These are phyloP conservation scores for Colletotrichum noveboracense DNA, from an alignment of 2,329 filamentous ascomycete species.

Conservation along the genomic window DNA sequence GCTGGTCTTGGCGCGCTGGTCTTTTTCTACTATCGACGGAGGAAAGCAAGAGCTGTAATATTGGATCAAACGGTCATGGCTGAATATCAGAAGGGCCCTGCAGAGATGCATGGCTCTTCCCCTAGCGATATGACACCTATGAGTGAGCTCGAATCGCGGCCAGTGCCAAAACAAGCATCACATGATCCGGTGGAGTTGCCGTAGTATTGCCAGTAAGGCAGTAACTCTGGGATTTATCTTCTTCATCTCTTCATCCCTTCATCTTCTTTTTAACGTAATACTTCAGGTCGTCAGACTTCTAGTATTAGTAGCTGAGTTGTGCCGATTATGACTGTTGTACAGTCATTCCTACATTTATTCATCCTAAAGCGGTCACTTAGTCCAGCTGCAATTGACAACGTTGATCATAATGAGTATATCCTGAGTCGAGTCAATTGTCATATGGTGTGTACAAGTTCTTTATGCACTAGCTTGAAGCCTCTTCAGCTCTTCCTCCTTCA, in stretches of 20 bases:
- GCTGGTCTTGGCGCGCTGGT: not conserved
- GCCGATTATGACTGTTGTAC: not conserved
- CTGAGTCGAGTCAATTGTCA: not conserved
- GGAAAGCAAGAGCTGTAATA: not conserved
- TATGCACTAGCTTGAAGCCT: conserved; percentile 37
- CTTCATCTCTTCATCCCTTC: too few relatives aligned
- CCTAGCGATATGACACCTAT: not conserved
- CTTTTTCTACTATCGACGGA: not conserved
- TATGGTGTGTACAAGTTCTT: not conserved
- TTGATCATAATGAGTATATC: too few relatives aligned
- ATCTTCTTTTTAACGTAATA: not conserved
- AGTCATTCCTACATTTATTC: not conserved
- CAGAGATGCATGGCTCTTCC: not conserved
- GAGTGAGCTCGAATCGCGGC: not conserved
- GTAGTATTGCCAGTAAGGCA: not conserved
- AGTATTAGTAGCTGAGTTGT: not conserved
- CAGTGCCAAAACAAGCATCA: not conserved
- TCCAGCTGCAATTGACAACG: too few relatives aligned
- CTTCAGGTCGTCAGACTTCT: not conserved
- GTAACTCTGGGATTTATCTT: not conserved
- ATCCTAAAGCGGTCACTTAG: too few relatives aligned
- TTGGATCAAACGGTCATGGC: not conserved
- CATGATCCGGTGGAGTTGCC: not conserved
- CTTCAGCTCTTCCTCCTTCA: conserved; percentile 38
- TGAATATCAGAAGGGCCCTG: not conserved